Evolutionary conservation across 345 rosid species (phyloP).

Genomic region (Sisymbrium altissimum): DNA sequence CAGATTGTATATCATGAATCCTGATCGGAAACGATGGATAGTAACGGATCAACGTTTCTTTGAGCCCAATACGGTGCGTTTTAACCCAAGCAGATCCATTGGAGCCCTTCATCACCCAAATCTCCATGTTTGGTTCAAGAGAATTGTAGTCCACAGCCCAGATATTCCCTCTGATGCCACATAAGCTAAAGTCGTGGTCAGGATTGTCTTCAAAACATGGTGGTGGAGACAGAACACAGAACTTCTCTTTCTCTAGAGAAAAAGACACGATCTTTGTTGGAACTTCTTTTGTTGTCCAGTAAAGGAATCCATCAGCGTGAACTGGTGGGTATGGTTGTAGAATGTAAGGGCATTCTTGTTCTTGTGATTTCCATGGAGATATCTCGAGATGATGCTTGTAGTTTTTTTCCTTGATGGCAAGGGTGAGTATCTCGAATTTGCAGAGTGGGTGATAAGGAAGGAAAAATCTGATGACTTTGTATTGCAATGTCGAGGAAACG

Average conservation of each 20-base stretch:
- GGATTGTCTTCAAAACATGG: slow-evolving; percentile 23
- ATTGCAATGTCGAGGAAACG: slow-evolving; percentile 9
- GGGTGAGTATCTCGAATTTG: slow-evolving; percentile 24
- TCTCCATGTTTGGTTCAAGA: slow-evolving; percentile 20
- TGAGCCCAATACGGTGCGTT: neutral
- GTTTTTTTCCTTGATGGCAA: neutral
- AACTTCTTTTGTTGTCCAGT: slow-evolving; percentile 18
- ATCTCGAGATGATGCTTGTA: slow-evolving; percentile 14
- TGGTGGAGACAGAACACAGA: slow-evolving; percentile 24
- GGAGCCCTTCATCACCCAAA: slow-evolving; percentile 19
- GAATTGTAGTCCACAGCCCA: slow-evolving; percentile 20
- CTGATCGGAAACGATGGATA: slow-evolving; percentile 5
- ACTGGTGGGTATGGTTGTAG: slow-evolving; percentile 20
- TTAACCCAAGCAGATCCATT: slow-evolving; percentile 18
- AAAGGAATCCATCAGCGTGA: slow-evolving; percentile 19
- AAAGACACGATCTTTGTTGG: slow-evolving; percentile 28
- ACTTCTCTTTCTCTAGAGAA: slow-evolving; percentile 27
- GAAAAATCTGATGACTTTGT: slow-evolving; percentile 20
- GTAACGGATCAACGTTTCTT: neutral
- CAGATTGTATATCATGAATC: slow-evolving; percentile 24
- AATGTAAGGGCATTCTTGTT: slow-evolving; percentile 17
- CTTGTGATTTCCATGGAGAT: slow-evolving; percentile 23
- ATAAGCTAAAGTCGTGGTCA: slow-evolving; percentile 19
- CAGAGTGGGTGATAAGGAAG: slow-evolving; percentile 8
- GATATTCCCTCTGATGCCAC: slow-evolving; percentile 20